Conservation (phyloP, 768 basidiomycete species). For the Hericium coralloides region DNA sequence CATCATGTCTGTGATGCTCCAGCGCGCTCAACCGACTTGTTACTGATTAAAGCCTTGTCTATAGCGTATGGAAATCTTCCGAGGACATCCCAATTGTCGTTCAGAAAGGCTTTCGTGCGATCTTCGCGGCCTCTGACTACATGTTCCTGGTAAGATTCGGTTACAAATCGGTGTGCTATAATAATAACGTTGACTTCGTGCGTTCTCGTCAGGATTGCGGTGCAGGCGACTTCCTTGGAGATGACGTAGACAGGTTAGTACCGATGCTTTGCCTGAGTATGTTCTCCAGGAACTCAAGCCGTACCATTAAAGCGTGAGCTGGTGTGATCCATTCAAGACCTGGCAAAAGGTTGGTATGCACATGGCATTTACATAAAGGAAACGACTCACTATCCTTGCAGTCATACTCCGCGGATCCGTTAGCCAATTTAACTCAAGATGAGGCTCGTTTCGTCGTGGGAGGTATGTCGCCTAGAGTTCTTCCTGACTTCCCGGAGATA, state of each 20-base stretch:
- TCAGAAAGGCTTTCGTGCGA: slow-evolving; percentile 45
- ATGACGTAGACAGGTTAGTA: slow-evolving; percentile 32
- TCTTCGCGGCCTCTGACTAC: slow-evolving; percentile 51
- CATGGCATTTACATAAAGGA: background rate
- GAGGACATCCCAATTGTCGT: slow-evolving; percentile 50
- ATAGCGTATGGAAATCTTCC: slow-evolving; percentile 67
- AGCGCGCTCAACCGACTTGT: background rate
- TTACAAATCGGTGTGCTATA: background rate
- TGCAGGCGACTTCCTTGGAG: slow-evolving; percentile 60
- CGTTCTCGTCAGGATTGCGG: slow-evolving; percentile 48
- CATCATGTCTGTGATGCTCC: slow-evolving; percentile 36
- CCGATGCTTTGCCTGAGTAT: background rate
- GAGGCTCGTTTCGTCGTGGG: slow-evolving; percentile 56
- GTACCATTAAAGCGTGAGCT: slow-evolving; percentile 36
- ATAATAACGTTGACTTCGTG: background rate
- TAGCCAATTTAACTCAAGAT: slow-evolving; percentile 38
- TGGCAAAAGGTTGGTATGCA: slow-evolving; percentile 55
- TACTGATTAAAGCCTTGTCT: background rate
- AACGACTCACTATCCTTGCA: slow-evolving; percentile 21
- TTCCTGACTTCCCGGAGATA: background rate
- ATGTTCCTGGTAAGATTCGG: slow-evolving; percentile 3
- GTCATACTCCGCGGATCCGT: slow-evolving; percentile 67
- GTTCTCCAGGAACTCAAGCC: too few relatives aligned
- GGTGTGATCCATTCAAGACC: slow-evolving; percentile 75
- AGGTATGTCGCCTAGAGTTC: slow-evolving; percentile 31